phyloP scores from a whole-genome alignment of 768 basidiomycete genomes.

The Boletus vinaceobasis region DNA sequence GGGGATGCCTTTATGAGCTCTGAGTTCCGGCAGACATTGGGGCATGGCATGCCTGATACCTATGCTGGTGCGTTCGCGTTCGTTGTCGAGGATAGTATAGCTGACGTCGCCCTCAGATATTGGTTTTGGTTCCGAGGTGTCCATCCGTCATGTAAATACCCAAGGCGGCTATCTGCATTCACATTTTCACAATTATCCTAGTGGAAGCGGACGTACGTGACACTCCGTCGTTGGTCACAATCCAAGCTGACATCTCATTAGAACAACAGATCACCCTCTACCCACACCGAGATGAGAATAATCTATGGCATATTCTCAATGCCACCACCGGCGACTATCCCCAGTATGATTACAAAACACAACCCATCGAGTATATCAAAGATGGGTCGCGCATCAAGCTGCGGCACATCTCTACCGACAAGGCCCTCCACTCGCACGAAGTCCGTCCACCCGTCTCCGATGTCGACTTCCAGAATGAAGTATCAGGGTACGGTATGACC shows the following conservation, averaged over 20 bases:
- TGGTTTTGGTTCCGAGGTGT: conserved; percentile 75
- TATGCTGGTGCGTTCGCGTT: conserved; percentile 65
- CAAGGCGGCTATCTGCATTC: conserved; percentile 99
- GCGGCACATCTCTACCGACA: conserved; percentile 75
- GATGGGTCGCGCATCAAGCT: conserved; percentile 74
- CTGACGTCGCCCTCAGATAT: conserved; percentile 53
- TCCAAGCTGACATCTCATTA: conserved; percentile 28
- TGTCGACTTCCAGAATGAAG: conserved; percentile 99
- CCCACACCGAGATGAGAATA: conserved; percentile 97
- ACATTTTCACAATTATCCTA: conserved; percentile 85
- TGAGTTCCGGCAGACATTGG: conserved; percentile 94
- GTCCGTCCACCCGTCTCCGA: conserved; percentile 92
- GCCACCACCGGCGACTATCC: conserved; percentile 48
- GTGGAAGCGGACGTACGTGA: conserved; percentile 80
- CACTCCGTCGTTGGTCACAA: not conserved
- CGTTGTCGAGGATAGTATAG: not conserved
- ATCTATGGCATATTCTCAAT: conserved; percentile 85
- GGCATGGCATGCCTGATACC: conserved; percentile 88
- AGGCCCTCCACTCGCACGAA: conserved; percentile 93
- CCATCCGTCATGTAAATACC: conserved; percentile 90
- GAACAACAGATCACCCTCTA: conserved; percentile 99
- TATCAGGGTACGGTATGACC: conserved; percentile 87
- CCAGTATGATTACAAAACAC: conserved; percentile 46
- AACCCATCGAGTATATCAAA: conserved; percentile 61
- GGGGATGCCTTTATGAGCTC: conserved; percentile 99